Conservation (phyloP, 139 green algal genomes). For the Coelastrella sp. region DNA sequence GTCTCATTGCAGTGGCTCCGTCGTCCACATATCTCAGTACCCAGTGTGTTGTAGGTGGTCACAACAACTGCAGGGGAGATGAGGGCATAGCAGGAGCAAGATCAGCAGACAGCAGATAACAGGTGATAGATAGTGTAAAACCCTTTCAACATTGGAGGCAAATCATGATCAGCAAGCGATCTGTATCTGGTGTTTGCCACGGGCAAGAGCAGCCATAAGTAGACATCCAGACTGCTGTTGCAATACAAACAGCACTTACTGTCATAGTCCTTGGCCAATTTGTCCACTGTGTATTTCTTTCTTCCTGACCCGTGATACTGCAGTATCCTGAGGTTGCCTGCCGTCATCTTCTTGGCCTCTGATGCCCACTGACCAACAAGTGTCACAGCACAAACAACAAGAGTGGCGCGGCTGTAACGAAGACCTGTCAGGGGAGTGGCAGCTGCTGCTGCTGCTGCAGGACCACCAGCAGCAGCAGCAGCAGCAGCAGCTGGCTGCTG, state of each 20-base stretch:
- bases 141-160: too few relatives aligned
- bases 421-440: not conserved
- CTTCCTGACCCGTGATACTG: constrained; percentile 30
- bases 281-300: too few relatives aligned
- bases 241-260: constrained; percentile 1
- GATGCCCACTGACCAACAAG: constrained; percentile 15
- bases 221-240: too few relatives aligned
- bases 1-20: too few relatives aligned
- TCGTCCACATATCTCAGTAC: not conserved
- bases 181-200: too few relatives aligned
- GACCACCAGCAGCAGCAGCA: not conserved
- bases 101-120: too few relatives aligned
- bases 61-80: constrained; percentile 20
- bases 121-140: not conserved
- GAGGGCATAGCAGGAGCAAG: not conserved
- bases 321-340: constrained; percentile 1
- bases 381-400: constrained; percentile 26
- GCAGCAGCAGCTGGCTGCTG: not conserved
- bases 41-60: constrained; percentile 38
- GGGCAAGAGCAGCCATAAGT: too few relatives aligned
- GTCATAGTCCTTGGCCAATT: constrained; percentile 33
- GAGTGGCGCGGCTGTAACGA: constrained; percentile 5
- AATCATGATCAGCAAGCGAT: too few relatives aligned
- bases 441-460: not conserved
- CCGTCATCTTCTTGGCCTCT: not conserved